Base-by-base conservation (phyloP, 2,329 filamentous ascomycete species). In the Pyrenochaeta sp. region DNA sequence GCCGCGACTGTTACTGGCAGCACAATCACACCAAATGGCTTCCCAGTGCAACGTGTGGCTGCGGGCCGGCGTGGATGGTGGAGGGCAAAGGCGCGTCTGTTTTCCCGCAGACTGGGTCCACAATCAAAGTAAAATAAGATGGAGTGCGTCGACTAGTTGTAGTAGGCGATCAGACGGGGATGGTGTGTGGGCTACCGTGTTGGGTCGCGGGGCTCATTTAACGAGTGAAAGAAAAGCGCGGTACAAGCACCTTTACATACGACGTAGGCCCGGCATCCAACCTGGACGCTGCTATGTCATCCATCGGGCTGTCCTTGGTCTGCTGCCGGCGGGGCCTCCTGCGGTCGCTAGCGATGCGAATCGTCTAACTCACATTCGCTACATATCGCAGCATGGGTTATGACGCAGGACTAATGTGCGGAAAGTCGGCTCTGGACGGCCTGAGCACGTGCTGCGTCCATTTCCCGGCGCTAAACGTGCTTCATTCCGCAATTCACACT, bases 1-100 rank as follows among this genome's bases (percentile, higher is more conserved):
- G 56, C 30, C 53, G 60, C 44, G 56, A 50, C 54, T 62, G 57
- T 60, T 54, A 64, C 51, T 63, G 61, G 61, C 54, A 61, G 57
- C 60, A 62, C 60, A 60, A 12, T 5, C 8, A 25, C 9, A 44
- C 28, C 51, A 58, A 60, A 58, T 60, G 61, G 54, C 62, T 67
- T 67, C 67, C 62, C 70, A 37, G 13, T 25, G 25, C 56, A 68
- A 67, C 64, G 63, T 67, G 69, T 70, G 68, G 67, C 62, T 58
- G 66, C 66, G 59, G 68, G 61, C 64, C 62, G 62, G 61, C 58
- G 61, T 62, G 61, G 56, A 63, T 65, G 68, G 65, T 55, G 66
- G 62, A 64, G 57, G 45, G 56, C 52, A 63, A 50, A 47, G 32
- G 61, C 42, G 57, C 50, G 54, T 54, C 53, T 59, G 57, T 40